Conservation (phyloP, 164 flowering plant species). For the Akebia trifoliata region DNA sequence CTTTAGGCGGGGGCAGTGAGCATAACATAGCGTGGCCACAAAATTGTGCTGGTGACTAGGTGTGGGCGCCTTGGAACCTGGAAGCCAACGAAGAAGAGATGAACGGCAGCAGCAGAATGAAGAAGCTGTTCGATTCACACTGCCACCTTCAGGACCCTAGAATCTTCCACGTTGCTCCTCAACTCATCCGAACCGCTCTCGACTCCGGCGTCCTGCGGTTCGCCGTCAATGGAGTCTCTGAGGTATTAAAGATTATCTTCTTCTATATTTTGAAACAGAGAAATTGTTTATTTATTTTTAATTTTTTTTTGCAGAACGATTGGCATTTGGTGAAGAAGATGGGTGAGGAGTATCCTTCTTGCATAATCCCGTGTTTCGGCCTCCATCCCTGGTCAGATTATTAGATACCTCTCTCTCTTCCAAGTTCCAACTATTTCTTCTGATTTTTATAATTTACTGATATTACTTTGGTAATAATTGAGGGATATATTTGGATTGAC, state of each 20-base stretch:
- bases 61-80: too few species aligned
- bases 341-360: constrained; percentile 53
- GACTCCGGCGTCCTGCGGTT: constrained; percentile 57
- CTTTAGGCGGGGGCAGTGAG: too few species aligned
- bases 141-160: constrained; percentile 94
- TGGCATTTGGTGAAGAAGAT: constrained; percentile 81
- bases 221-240: constrained; percentile 87
- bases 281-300: too few species aligned
- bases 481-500: neutral
- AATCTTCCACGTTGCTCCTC: constrained; percentile 44
- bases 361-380: constrained; percentile 75
- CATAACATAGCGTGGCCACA: too few species aligned
- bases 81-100: too few species aligned
- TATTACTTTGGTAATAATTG: neutral
- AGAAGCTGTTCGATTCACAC: constrained; percentile 83
- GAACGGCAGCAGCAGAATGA: too few species aligned
- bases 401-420: too few species aligned
- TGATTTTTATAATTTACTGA: neutral
- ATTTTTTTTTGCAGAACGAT: constrained; percentile 47
- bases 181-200: constrained; percentile 46
- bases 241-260: constrained; percentile 21
- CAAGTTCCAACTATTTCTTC: too few species aligned
- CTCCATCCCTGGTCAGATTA: constrained; percentile 71
- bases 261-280: neutral
- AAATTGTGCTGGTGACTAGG: too few species aligned